Evolutionary conservation across 805 yeast genomes (phyloP).

Genomic region (Metschnikowia koreensis): DNA sequence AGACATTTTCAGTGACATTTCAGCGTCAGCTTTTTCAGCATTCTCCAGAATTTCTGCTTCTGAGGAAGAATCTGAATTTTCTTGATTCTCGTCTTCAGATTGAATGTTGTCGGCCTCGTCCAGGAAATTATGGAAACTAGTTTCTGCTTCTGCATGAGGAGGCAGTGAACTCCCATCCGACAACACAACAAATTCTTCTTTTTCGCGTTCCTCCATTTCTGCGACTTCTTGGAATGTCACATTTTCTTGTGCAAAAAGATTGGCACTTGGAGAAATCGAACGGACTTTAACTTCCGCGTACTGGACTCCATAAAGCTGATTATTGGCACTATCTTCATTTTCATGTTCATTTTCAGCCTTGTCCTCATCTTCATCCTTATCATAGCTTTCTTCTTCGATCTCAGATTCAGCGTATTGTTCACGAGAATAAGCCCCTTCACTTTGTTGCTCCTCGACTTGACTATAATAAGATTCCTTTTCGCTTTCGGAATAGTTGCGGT

Average conservation of each 20-base stretch:
- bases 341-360: neutral
- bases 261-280: neutral
- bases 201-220: neutral
- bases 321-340: neutral
- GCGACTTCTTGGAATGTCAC: neutral
- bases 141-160: neutral
- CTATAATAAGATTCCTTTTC: conserved; percentile 3
- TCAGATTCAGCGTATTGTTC: neutral
- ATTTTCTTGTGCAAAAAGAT: conserved; percentile 2
- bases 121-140: neutral
- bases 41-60: neutral
- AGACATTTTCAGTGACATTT: neutral
- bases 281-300: neutral
- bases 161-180: neutral
- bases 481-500: neutral
- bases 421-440: neutral
- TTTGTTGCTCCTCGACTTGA: conserved; percentile 1
- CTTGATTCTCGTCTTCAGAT: neutral
- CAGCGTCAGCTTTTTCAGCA: no score
- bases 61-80: neutral
- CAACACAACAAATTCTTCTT: neutral
- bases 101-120: neutral
- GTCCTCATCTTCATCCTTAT: neutral
- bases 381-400: neutral
- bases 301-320: neutral